Evolutionary conservation across 352 stramenopile genomes (phyloP), one percentile per base, ranked within the genome.

Genomic region (Globisporangium apiculatum): DNA sequence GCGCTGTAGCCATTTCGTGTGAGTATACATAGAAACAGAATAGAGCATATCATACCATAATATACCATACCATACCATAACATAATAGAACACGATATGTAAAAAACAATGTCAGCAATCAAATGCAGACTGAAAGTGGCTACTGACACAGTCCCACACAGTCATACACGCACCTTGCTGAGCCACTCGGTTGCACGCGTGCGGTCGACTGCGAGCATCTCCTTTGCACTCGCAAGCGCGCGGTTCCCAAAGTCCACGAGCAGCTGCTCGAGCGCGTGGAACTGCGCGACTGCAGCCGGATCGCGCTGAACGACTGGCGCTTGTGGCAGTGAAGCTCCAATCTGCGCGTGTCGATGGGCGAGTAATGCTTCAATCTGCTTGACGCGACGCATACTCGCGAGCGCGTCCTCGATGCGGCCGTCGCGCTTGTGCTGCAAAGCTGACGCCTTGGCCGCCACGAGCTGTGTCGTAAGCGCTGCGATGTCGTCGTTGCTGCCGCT

Each of bases 331-430:
- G 36, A 24, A 24, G 5, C 35, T 35, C 7, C 24, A 2, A 11
- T 4, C 36, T 31, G 31, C 4, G 68, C 60, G 5, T 78, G 68
- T 41, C 86, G 88, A 37, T 80, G 61, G 42, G 76, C 53, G 24
- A 91, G 72, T 1, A 87, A 64, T 37, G 65, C 64, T 57, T 93
- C 73, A 45, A 91, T 80, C 49, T 87, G 73, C 62, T 93, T 93
- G 9, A 75, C 58, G n/a, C 76, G 76, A 12, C 76, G 72, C 75
- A 93, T 79, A 18, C 70, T 73, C 7, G 78, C 75, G n/a, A 91
- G 53, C 0, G 83, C 83, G 24, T 64, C 77, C 38, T 79, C 55
- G n/a, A 85, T 63, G 42, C 85, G 65, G 11, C 78, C 76, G 18
- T 81, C 68, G 18, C 75, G 68, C 55, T 93, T 93, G 41, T 87